Evolutionary conservation across 2,329 filamentous ascomycete genomes (phyloP).

Genomic region (Mycosphaerella arachidis): DNA sequence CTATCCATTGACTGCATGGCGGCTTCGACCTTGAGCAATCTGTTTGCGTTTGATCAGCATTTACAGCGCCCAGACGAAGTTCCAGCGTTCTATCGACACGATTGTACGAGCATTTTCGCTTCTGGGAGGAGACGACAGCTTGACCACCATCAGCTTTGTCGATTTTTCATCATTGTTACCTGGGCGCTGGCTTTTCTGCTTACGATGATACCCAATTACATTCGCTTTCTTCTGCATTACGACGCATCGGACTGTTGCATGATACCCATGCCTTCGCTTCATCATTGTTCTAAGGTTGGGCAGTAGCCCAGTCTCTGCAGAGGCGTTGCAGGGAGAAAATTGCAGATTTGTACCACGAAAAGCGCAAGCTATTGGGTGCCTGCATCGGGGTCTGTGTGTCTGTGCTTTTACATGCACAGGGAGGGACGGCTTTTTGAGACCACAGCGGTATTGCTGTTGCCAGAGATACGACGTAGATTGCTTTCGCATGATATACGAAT

Average conservation of each 20-base stretch:
- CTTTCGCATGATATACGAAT: conserved; percentile 1
- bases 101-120: neutral
- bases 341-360: neutral
- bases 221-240: conserved; percentile 4
- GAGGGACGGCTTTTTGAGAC: neutral
- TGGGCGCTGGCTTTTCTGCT: neutral
- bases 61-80: neutral
- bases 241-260: neutral
- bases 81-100: neutral
- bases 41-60: neutral
- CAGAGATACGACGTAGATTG: neutral
- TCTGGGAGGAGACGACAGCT: neutral
- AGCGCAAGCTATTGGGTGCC: neutral
- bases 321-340: neutral
- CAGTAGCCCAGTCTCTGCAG: neutral
- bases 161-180: neutral
- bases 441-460: neutral
- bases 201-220: conserved; percentile 10
- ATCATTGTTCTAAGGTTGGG: neutral
- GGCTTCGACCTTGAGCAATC: neutral
- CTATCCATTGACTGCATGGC: conserved; percentile 13
- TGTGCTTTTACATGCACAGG: neutral
- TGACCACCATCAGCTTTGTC: neutral
- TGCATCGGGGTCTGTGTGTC: neutral
- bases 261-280: neutral